Base-by-base conservation (phyloP, 192 early-diverging fungal genomes). In the Coemansia sp. region DNA sequence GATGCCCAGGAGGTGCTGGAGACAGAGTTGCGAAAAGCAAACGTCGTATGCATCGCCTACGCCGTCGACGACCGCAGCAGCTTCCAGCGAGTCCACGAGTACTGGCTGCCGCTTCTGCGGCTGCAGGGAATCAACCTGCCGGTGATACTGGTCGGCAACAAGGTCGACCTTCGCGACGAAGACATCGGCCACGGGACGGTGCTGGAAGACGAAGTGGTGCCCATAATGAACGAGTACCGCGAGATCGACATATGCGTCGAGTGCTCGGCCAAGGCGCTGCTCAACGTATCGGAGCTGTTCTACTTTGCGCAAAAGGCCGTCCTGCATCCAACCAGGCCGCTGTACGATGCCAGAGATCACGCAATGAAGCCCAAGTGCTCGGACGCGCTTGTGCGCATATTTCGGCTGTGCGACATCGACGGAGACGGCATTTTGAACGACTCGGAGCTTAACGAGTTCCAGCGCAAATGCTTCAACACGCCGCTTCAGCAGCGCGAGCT, bases 251-350 rank as follows among this genome's bases (percentile, higher is more conserved):
- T 96, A 6, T 96, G 95, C 75, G 93, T 99, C 20, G 95, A 99
- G 67, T 99, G 97, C 70, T 97, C 95, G 0, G 94, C 95, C n/a
- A 96, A 94, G 72, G 88, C 91, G 67, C 83, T 90, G 24, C 75
- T 97, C 36, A 98, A 97, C 71, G 93, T 98, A 1, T 93, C 93
- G 0, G 97, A 99, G 84, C 94, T 99, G n/a, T 99, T 99, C 72
- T 99, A 98, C 75, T 98, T 98, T 88, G 97, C 97, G 5, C 97
- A 99, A 84, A 98, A 98, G 74, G 97, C 97, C 5, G 95, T 99
- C 11, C 71, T 98, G 46, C 93, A 99, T 67, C 97, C 97, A 6
- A 98, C 95, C 2, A 91, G 93, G 13, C 95, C 95, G 4, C 82
- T 99, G 24, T 99, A 98, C 62, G 95, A 99, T 79, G 91, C 93